phyloP scores from a whole-genome alignment of 768 basidiomycete species.

The Chiua virens region DNA sequence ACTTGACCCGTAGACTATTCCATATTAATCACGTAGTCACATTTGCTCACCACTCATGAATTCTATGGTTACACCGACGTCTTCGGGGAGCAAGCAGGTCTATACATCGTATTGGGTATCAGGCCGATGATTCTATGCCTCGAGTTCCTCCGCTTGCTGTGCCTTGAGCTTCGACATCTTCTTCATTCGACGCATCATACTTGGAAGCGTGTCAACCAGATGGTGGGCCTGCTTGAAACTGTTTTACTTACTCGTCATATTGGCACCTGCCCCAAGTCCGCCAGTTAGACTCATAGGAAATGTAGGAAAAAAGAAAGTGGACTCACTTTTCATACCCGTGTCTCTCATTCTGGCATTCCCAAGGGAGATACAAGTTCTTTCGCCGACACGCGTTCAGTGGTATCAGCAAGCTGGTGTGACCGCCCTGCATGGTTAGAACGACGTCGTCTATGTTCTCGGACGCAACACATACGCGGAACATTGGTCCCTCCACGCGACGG shows the following conservation, averaged over 20 bases:
- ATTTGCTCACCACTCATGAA: constrained; percentile 17
- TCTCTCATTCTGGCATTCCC: constrained; percentile 90
- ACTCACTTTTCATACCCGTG: constrained; percentile 83
- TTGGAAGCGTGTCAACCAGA: constrained; percentile 29
- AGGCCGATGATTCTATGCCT: constrained; percentile 23
- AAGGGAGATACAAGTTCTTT: constrained; percentile 77
- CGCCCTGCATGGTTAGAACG: background rate
- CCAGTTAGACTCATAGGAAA: constrained; percentile 5
- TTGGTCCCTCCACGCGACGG: constrained; percentile 83
- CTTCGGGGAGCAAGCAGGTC: constrained; percentile 2
- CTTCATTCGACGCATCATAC: constrained; percentile 89
- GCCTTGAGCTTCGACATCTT: constrained; percentile 71
- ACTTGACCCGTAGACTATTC: too few relatives aligned
- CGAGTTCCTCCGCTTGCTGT: constrained; percentile 41
- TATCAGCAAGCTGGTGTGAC: constrained; percentile 63
- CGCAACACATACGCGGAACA: constrained; percentile 77
- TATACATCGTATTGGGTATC: constrained; percentile 16
- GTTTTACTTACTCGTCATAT: constrained; percentile 80
- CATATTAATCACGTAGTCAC: constrained; percentile 12
- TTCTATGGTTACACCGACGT: background rate
- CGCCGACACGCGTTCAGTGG: constrained; percentile 87
- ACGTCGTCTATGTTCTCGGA: too few relatives aligned
- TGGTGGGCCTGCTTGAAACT: background rate
- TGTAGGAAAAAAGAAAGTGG: background rate
- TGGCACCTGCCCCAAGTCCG: constrained; percentile 63